phyloP scores from a whole-genome alignment of 1,284 basidiomycete species.

The Apiotrichum porosum region DNA sequence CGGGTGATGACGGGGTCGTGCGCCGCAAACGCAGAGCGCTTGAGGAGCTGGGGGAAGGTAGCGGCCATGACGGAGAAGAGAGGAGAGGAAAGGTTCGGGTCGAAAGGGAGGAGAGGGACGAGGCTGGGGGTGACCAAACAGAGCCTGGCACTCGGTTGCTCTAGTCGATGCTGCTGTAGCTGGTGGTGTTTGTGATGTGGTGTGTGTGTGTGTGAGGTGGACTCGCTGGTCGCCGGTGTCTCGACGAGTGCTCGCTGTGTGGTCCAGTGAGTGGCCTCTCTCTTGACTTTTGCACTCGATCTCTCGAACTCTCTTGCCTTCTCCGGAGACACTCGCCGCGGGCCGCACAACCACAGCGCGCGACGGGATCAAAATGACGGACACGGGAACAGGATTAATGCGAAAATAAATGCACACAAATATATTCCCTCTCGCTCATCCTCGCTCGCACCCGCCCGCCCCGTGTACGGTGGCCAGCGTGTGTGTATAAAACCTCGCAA shows the following conservation, averaged over 20 bases:
- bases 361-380: no score
- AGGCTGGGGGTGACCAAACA: no score
- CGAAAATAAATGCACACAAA: neutral
- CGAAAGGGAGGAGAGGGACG: neutral
- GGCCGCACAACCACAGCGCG: no score
- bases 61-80: conserved; percentile 23
- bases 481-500: neutral
- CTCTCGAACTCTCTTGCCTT: no score
- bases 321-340: no score
- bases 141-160: neutral
- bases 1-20: conserved; percentile 47
- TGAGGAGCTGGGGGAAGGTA: conserved; percentile 42
- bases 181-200: neutral
- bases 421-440: neutral
- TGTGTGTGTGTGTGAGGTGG: neutral
- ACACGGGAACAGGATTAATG: conserved; percentile 24
- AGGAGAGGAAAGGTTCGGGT: neutral
- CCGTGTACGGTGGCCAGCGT: neutral
- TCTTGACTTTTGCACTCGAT: no score
- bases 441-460: neutral
- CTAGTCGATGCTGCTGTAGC: neutral
- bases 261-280: no score
- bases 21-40: conserved; percentile 38
- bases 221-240: no score
- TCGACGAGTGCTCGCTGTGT: no score